Conservation (phyloP, 257 asterid genomes). For the Solanum appendiculatum region DNA sequence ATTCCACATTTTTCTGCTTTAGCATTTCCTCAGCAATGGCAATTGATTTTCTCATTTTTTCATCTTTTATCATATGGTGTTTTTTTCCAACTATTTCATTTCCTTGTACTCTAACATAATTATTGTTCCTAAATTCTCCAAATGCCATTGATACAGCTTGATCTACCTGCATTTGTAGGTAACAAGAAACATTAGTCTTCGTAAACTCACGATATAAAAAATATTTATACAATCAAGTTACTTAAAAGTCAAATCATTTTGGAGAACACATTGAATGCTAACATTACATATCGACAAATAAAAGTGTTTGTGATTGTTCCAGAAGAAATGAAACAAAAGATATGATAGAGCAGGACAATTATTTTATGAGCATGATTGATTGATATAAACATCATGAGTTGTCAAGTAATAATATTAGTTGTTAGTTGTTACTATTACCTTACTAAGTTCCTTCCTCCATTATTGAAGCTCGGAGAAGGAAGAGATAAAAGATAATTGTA, state of each 20-base stretch:
- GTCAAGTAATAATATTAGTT: neutral
- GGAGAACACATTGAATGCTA: neutral
- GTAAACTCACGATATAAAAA: neutral
- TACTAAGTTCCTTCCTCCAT: neutral
- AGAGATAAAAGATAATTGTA: neutral
- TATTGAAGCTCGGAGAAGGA: neutral
- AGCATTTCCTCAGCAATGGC: slow-evolving; percentile 39
- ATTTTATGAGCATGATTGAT: neutral
- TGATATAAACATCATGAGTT: neutral
- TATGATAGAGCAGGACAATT: neutral
- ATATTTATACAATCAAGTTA: neutral
- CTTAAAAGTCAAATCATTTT: neutral
- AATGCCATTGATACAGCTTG: slow-evolving; percentile 88
- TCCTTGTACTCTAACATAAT: slow-evolving; percentile 64
- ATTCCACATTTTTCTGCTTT: slow-evolving; percentile 56
- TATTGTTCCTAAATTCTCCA: slow-evolving; percentile 37
- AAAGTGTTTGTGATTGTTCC: neutral
- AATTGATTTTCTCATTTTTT: neutral
- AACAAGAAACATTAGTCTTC: neutral
- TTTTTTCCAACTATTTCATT: slow-evolving; percentile 16
- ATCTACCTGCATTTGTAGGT: slow-evolving; percentile 44
- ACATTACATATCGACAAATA: neutral
- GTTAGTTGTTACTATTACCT: neutral
- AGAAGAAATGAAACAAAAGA: neutral
- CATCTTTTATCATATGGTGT: neutral